Conservation (phyloP, 2,329 filamentous ascomycete species). For the Exutisphaerella laricina region DNA sequence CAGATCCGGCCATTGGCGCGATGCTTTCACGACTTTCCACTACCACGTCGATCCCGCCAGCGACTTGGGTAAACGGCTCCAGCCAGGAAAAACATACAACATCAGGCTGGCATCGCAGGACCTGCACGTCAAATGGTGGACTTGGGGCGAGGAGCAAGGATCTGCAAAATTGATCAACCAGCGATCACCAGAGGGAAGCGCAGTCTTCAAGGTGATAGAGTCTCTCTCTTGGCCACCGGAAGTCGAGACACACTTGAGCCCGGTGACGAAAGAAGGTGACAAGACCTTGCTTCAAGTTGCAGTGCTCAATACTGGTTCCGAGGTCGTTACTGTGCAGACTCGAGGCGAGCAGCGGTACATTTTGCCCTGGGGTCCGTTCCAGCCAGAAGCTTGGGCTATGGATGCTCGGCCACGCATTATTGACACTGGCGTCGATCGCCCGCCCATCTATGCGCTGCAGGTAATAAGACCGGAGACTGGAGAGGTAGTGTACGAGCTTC, state of each 20-base stretch:
- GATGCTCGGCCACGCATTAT: conserved; percentile 12
- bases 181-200: conserved; percentile 11
- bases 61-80: conserved; percentile 12
- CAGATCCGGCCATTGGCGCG: conserved; percentile 1
- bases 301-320: conserved; percentile 13
- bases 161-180: conserved; percentile 12
- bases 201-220: conserved; percentile 11
- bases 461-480: conserved; percentile 10
- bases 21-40: conserved; percentile 10
- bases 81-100: conserved; percentile 14
- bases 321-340: conserved; percentile 14
- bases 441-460: conserved; percentile 9
- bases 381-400: conserved; percentile 2
- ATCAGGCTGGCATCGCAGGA: conserved; percentile 12
- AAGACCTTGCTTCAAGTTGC: conserved; percentile 9
- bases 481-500: conserved; percentile 3
- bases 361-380: conserved; percentile 12
- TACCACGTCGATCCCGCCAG: conserved; percentile 11
- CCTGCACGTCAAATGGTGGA: conserved; percentile 12
- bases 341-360: conserved; percentile 17
- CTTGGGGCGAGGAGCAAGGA: conserved; percentile 2
- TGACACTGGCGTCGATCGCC: conserved; percentile 3
- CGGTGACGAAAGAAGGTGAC: not conserved
- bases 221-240: conserved; percentile 13
- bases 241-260: conserved; percentile 13